Conservation (phyloP, 2,329 filamentous ascomycete genomes). For the Claviceps digitariae region DNA sequence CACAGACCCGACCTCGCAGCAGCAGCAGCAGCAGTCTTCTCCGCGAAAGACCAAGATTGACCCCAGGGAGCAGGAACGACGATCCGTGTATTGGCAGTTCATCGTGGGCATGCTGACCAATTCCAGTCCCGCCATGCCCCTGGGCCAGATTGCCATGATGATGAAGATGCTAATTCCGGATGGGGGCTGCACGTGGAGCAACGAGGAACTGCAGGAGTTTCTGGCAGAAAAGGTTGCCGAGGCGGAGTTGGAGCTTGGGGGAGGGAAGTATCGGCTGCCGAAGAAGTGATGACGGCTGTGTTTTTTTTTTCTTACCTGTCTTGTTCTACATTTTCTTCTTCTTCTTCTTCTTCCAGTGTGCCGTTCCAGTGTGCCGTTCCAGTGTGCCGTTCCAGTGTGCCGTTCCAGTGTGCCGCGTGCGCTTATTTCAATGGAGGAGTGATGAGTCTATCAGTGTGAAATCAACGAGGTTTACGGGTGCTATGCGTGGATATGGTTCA, state of each 20-base stretch:
- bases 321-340: not conserved
- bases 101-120: slow-evolving; percentile 94
- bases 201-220: slow-evolving; percentile 76
- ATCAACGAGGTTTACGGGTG: too few species aligned
- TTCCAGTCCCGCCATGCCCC: slow-evolving; percentile 64
- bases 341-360: not conserved
- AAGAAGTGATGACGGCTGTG: slow-evolving; percentile 33
- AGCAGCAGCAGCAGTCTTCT: slow-evolving; percentile 18
- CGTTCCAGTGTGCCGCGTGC: too few species aligned
- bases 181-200: slow-evolving; percentile 79
- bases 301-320: not conserved
- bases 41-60: slow-evolving; percentile 43
- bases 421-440: too few species aligned
- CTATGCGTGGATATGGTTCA: too few species aligned
- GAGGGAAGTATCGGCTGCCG: slow-evolving; percentile 55
- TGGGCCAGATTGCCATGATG: slow-evolving; percentile 81
- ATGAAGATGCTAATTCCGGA: slow-evolving; percentile 82
- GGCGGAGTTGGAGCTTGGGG: slow-evolving; percentile 53
- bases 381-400: too few species aligned
- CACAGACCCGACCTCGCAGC: slow-evolving; percentile 9
- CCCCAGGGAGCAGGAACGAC: slow-evolving; percentile 47
- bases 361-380: too few species aligned
- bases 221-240: slow-evolving; percentile 63
- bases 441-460: too few species aligned
- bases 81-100: slow-evolving; percentile 73